Evolutionary conservation across 2,329 filamentous ascomycete genomes (phyloP).

Genomic region (Alternaria longipes): DNA sequence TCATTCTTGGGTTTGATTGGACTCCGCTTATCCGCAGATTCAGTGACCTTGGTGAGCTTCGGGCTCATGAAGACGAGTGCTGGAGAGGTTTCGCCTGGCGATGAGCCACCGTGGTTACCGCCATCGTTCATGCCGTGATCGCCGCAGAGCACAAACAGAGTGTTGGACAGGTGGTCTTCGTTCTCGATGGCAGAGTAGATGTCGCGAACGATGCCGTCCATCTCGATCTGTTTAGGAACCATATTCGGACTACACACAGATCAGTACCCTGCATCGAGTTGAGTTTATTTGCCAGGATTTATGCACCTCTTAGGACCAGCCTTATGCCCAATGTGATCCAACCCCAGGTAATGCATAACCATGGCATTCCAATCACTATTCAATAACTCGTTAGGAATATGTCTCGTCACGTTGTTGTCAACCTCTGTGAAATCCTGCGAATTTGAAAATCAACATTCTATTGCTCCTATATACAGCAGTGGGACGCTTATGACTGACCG

Average conservation of each 20-base stretch:
- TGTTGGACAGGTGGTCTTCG: constrained; percentile 75
- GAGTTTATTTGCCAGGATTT: too few species aligned
- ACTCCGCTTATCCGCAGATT: constrained; percentile 42
- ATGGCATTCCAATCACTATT: constrained; percentile 89
- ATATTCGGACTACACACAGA: constrained; percentile 75
- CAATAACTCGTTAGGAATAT: constrained; percentile 78
- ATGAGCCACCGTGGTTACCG: constrained; percentile 94
- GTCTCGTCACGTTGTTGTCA: constrained; percentile 94
- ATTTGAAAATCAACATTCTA: constrained; percentile 38
- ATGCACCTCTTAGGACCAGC: constrained; percentile 80
- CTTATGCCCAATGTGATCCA: constrained; percentile 98
- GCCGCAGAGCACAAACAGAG: constrained; percentile 85
- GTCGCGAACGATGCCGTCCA: constrained; percentile 81
- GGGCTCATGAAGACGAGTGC: constrained; percentile 92
- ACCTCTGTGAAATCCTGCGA: constrained; percentile 94
- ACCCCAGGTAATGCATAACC: constrained; percentile 92
- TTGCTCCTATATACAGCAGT: constrained; percentile 46
- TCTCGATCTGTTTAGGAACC: constrained; percentile 90
- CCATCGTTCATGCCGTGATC: constrained; percentile 99
- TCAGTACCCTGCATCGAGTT: constrained; percentile 13
- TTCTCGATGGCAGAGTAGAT: constrained; percentile 81
- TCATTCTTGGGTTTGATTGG: constrained; percentile 65
- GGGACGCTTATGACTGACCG: constrained; percentile 67
- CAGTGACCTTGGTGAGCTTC: constrained; percentile 70
- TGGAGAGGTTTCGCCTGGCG: constrained; percentile 91